Evolutionary conservation across 352 stramenopile species (phyloP).

Genomic region (Phytophthora gonapodyides): DNA sequence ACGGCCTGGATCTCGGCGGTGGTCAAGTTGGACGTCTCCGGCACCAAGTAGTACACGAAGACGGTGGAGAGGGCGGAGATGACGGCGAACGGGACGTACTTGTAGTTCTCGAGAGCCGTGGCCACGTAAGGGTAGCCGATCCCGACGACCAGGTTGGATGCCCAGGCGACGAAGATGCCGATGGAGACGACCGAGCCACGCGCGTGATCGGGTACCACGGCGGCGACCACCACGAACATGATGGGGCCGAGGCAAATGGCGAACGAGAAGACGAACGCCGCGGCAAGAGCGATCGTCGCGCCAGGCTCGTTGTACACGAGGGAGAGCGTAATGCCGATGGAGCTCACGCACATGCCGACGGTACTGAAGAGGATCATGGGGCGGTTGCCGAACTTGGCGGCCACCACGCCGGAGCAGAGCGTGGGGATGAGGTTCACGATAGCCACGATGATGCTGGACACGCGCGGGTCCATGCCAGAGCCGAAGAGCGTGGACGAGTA

Average conservation of each 20-base stretch:
- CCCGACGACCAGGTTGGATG: conserved; percentile 44
- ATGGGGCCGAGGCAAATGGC: conserved; percentile 34
- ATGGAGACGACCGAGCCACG: conserved; percentile 39
- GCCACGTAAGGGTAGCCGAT: conserved; percentile 49
- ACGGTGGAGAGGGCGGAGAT: conserved; percentile 23
- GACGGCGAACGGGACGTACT: conserved; percentile 41
- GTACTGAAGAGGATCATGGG: conserved; percentile 41
- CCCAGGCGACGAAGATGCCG: conserved; percentile 39
- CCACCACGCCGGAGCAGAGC: conserved; percentile 27
- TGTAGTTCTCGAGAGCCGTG: conserved; percentile 31
- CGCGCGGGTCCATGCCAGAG: conserved; percentile 27
- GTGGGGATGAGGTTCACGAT: conserved; percentile 44
- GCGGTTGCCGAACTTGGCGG: conserved; percentile 40
- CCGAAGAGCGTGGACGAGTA: conserved; percentile 55
- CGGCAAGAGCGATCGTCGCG: conserved; percentile 34
- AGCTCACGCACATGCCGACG: conserved; percentile 36
- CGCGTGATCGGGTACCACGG: conserved; percentile 41
- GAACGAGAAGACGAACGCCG: conserved; percentile 34
- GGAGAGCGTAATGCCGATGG: conserved; percentile 41
- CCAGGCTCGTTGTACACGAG: conserved; percentile 19
- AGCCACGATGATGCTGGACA: conserved; percentile 43
- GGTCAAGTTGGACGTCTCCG: conserved; percentile 45
- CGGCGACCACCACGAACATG: conserved; percentile 48
- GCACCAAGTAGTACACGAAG: conserved; percentile 39
- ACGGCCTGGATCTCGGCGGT: conserved; percentile 41